Percentiles rank a stretch among this genome's conserved stretches.
These are phyloP conservation scores for Umbelopsis sp. DNA, from an alignment of 192 early-diverging fungal species.

Conservation along the genomic window DNA sequence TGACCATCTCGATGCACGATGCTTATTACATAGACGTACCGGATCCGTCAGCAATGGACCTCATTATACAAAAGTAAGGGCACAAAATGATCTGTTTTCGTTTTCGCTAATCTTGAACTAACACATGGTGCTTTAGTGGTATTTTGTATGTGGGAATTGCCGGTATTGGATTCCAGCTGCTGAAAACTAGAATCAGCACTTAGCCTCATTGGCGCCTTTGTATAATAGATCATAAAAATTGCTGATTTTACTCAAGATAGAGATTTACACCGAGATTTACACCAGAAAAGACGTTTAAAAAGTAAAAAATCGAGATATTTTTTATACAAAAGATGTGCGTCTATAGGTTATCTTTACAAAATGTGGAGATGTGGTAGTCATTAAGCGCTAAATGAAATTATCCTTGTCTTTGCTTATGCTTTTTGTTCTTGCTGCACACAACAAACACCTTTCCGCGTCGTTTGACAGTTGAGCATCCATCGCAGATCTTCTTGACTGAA, in stretches of 20 bases:
- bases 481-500: constrained; percentile 88
- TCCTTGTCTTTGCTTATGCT: constrained; percentile 94
- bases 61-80: constrained; percentile 26
- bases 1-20: constrained; percentile 35
- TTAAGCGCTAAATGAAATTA: constrained; percentile 41
- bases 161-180: constrained; percentile 64
- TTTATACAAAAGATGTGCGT: constrained; percentile 16
- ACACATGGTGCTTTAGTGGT: constrained; percentile 5
- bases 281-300: background rate
- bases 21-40: constrained; percentile 64
- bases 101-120: background rate
- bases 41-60: constrained; percentile 65
- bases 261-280: background rate
- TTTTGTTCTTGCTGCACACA: constrained; percentile 87
- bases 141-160: constrained; percentile 42
- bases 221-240: background rate
- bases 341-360: constrained; percentile 22
- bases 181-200: constrained; percentile 36
- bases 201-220: background rate
- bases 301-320: too few species aligned
- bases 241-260: background rate
- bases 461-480: constrained; percentile 85
- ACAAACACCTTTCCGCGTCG: constrained; percentile 86
- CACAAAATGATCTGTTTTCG: background rate
- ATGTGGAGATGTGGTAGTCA: constrained; percentile 6